These are phyloP conservation scores for Plasmodium gallinaceum DNA, from an alignment of 169 alveolate genomes.

Conservation along the genomic window DNA sequence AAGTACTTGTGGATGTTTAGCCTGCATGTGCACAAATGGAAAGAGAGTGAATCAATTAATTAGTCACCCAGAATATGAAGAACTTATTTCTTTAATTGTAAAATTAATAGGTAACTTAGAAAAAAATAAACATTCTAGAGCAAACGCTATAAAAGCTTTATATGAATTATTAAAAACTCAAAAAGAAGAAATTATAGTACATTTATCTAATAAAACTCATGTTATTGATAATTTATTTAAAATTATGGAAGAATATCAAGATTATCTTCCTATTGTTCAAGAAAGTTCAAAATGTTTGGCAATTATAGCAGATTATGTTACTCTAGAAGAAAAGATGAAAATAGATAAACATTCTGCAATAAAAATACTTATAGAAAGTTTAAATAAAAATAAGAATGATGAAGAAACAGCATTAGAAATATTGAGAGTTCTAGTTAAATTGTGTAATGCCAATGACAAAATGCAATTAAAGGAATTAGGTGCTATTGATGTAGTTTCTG, in stretches of 20 bases:
- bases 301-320: conserved; percentile 77
- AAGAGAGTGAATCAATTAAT: conserved; percentile 88
- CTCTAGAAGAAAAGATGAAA: conserved; percentile 58
- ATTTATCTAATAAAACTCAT: conserved; percentile 79
- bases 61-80: conserved; percentile 87
- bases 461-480: conserved; percentile 87
- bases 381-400: conserved; percentile 85
- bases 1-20: conserved; percentile 91
- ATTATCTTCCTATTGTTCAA: conserved; percentile 78
- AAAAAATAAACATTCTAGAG: conserved; percentile 52
- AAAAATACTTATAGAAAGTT: conserved; percentile 81
- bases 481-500: conserved; percentile 89
- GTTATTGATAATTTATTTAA: conserved; percentile 76
- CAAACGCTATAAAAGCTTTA: conserved; percentile 82
- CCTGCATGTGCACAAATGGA: conserved; percentile 90
- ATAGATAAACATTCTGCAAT: conserved; percentile 80
- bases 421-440: conserved; percentile 81
- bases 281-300: conserved; percentile 78
- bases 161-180: conserved; percentile 84
- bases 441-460: conserved; percentile 83
- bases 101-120: conserved; percentile 64
- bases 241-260: conserved; percentile 81
- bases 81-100: conserved; percentile 77
- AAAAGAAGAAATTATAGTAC: conserved; percentile 76
- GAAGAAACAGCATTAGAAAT: conserved; percentile 83